Evolutionary conservation across 768 basidiomycete genomes (phyloP).

Genomic region (Phanerochaete sordida): DNA sequence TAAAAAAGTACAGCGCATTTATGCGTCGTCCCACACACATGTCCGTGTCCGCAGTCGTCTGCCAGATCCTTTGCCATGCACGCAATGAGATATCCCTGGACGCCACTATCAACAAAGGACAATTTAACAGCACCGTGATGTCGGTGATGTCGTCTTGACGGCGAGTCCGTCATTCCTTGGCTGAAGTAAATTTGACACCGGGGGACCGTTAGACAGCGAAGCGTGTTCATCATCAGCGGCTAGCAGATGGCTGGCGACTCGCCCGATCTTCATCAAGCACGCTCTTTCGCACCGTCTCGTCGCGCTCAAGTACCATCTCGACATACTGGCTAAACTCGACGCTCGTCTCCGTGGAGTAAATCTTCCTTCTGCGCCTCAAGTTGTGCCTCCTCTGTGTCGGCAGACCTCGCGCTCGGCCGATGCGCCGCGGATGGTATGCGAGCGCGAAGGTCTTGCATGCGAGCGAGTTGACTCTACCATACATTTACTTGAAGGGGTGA

Average conservation of each 20-base stretch:
- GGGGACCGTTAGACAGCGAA: constrained; percentile 40
- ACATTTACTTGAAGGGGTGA: no score
- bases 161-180: constrained; percentile 36
- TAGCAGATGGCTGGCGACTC: constrained; percentile 24
- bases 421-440: no score
- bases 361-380: constrained; percentile 78
- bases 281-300: constrained; percentile 71
- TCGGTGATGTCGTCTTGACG: constrained; percentile 31
- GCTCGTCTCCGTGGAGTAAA: constrained; percentile 76
- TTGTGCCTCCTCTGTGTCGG: constrained; percentile 60
- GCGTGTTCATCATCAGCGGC: background rate
- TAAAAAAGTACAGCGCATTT: background rate
- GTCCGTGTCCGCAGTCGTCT: background rate
- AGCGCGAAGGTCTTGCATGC: no score
- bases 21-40: background rate
- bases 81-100: background rate
- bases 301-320: constrained; percentile 70
- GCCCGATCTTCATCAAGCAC: constrained; percentile 80
- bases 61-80: background rate
- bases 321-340: constrained; percentile 86
- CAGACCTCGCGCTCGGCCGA: background rate
- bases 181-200: constrained; percentile 60
- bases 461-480: no score
- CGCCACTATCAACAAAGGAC: background rate
- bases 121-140: constrained; percentile 38